phyloP scores from a whole-genome alignment of 768 basidiomycete genomes.

The Lactifluus piperatus region DNA sequence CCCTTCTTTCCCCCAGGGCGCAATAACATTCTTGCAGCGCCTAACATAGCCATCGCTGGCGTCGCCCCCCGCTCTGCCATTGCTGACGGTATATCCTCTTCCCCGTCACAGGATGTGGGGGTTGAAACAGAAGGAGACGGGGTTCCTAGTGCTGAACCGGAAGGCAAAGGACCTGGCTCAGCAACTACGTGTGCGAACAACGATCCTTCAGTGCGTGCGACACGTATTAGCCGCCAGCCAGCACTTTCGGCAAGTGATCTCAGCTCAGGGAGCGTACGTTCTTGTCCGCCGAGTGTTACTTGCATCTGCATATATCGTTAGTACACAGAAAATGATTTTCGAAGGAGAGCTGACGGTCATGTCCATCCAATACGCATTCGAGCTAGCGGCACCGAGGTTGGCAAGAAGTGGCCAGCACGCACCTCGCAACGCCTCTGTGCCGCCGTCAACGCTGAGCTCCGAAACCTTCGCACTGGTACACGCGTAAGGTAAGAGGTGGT shows the following conservation, averaged over 20 bases:
- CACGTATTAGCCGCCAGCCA: slow-evolving; percentile 53
- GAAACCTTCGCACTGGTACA: slow-evolving; percentile 31
- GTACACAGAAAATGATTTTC: neutral
- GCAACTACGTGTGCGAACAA: slow-evolving; percentile 67
- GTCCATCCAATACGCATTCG: slow-evolving; percentile 65
- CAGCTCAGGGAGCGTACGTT: slow-evolving; percentile 56
- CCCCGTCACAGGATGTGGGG: neutral
- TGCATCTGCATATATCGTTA: slow-evolving; percentile 43
- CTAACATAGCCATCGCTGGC: slow-evolving; percentile 18
- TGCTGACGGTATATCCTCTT: slow-evolving; percentile 15
- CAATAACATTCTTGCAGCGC: slow-evolving; percentile 13
- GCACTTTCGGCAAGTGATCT: slow-evolving; percentile 43
- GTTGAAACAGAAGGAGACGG: neutral
- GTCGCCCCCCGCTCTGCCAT: slow-evolving; percentile 14
- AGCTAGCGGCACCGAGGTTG: slow-evolving; percentile 64
- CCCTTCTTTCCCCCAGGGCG: slow-evolving; percentile 11
- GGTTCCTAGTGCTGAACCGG: neutral
- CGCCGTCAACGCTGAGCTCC: slow-evolving; percentile 32
- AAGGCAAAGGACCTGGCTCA: slow-evolving; percentile 47
- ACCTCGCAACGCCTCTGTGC: slow-evolving; percentile 43
- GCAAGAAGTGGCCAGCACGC: slow-evolving; percentile 55
- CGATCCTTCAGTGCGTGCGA: slow-evolving; percentile 50
- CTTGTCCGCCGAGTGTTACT: slow-evolving; percentile 55
- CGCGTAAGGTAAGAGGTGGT: slow-evolving; percentile 63
- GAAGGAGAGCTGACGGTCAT: slow-evolving; percentile 38